Evolutionary conservation across 176 grass and related monocot genomes (phyloP), one percentile per base, ranked within the genome.

Genomic region (Phoenix dactylifera): DNA sequence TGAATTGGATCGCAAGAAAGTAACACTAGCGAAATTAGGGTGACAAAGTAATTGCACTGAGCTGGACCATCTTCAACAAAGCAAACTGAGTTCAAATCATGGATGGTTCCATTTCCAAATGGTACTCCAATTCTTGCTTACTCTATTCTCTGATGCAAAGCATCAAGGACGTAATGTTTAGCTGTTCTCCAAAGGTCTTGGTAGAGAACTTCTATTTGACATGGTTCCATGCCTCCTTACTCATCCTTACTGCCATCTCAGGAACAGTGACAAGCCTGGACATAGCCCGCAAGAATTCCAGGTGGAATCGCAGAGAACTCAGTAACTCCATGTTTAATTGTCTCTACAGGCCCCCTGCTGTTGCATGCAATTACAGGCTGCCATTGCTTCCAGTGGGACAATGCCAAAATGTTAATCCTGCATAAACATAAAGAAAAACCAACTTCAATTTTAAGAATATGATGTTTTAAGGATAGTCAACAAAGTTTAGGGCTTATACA

Each of bases 401-500:
- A 98, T 98, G 57, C 93, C 93, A 6, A 98, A 98, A 82, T 98
- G 93, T 53, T 98, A 88, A 16, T 89, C 84, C 93, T 98, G 65
- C 25, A 63, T 67, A 30, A 54, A 62, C 18, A n/a, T 59, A 74
- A 69, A 44, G 35, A 14, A 44, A 44, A 12, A 6, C 35, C 35
- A 44, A 12, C 1, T 44, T 6, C 5, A 3, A 28, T 4, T 28
- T 28, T 28, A 28, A 28, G 20, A 0, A 20, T 20, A 20, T 20
- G 20, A 20, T 30, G 4, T 2, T 44, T 44, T 44, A 44, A 44
- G 35, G 35, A 44, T 3, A 44, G 20, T 20, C 7, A 12, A 44
- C 35, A 44, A 44, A 44, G 35, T 12, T 44, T 44, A 44, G 10
- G 10, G 9, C 9, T 44, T 44, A 9, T 3, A 44, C 10, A 44